Conservation (phyloP, 768 basidiomycete genomes). For the Artomyces pyxidatus region DNA sequence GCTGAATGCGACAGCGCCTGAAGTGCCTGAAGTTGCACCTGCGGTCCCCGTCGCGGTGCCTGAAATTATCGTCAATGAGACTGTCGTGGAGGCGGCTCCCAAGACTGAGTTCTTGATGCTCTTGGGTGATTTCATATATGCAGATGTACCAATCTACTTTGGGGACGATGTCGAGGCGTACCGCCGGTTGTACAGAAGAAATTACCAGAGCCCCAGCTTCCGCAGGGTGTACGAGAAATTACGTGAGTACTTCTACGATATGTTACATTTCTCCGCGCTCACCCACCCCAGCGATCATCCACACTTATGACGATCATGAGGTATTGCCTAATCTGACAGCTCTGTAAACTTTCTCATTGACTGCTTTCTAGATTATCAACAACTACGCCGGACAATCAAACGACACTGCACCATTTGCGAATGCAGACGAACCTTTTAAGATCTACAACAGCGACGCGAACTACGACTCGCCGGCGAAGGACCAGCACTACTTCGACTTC, state of each 20-base stretch:
- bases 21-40: neutral
- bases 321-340: conserved; percentile 22
- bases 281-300: conserved; percentile 45
- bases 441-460: conserved; percentile 60
- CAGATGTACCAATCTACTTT: conserved; percentile 58
- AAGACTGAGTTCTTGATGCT: conserved; percentile 55
- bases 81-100: conserved; percentile 3
- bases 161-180: conserved; percentile 54
- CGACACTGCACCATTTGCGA: conserved; percentile 47
- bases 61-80: too few species aligned
- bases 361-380: conserved; percentile 43
- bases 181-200: conserved; percentile 56
- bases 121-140: conserved; percentile 72
- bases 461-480: conserved; percentile 40
- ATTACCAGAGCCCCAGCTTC: conserved; percentile 58
- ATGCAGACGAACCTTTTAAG: conserved; percentile 50
- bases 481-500: conserved; percentile 51
- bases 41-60: too few species aligned
- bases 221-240: conserved; percentile 59
- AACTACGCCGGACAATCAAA: conserved; percentile 55
- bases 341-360: conserved; percentile 1
- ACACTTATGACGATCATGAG: conserved; percentile 72
- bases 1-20: conserved; percentile 3
- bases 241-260: conserved; percentile 45
- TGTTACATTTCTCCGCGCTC: neutral